These are phyloP conservation scores for Agapanthus africanus DNA, from an alignment of 106 monocot genomes.

Conservation along the genomic window DNA sequence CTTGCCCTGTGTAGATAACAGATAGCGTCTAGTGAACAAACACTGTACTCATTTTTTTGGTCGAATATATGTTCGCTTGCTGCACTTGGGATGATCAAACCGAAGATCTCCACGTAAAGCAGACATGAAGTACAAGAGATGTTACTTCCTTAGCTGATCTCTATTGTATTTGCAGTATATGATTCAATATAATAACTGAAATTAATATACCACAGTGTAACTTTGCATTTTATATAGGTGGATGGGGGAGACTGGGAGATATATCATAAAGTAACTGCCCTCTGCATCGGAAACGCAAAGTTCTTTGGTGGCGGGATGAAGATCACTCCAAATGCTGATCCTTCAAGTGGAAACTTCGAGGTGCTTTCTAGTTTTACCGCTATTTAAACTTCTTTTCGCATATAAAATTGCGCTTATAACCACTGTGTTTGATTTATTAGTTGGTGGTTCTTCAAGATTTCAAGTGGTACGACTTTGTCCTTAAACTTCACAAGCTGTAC, in stretches of 20 bases:
- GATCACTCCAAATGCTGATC: slow-evolving; percentile 74
- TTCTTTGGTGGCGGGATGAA: slow-evolving; percentile 97
- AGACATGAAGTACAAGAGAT: background rate
- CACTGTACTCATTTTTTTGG: no score
- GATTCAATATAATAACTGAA: background rate
- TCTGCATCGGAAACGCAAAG: slow-evolving; percentile 96
- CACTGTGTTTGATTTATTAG: slow-evolving; percentile 35
- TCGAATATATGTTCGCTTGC: no score
- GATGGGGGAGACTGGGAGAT: slow-evolving; percentile 76
- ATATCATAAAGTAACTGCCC: slow-evolving; percentile 63
- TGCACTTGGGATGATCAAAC: no score
- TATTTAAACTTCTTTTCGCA: background rate
- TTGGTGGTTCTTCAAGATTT: slow-evolving; percentile 88
- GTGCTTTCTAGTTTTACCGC: slow-evolving; percentile 19
- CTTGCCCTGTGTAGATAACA: no score
- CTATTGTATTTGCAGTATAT: background rate
- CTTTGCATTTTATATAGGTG: slow-evolving; percentile 29
- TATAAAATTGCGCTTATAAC: no score
- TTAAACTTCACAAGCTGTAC: slow-evolving; percentile 81
- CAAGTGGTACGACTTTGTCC: slow-evolving; percentile 88
- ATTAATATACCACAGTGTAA: background rate
- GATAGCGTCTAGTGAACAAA: no score
- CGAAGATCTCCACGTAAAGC: no score
- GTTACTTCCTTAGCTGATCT: background rate
- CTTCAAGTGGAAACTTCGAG: slow-evolving; percentile 74